phyloP scores from a whole-genome alignment of 2,329 filamentous ascomycete genomes.

The Exophiala mesophila region DNA sequence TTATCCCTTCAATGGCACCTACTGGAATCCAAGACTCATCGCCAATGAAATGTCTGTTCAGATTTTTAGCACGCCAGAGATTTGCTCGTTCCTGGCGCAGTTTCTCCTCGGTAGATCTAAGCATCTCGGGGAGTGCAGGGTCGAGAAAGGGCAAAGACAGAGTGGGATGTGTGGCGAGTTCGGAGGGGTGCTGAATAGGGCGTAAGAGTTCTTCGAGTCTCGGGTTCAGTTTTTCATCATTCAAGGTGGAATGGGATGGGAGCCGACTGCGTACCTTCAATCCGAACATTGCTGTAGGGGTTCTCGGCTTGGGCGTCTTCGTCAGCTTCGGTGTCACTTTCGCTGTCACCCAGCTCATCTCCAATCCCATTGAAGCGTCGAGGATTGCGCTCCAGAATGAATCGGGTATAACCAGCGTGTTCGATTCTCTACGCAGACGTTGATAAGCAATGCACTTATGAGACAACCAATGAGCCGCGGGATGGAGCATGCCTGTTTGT shows the following conservation, averaged over 20 bases:
- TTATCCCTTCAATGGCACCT: slow-evolving; percentile 47
- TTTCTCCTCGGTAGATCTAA: slow-evolving; percentile 51
- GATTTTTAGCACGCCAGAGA: slow-evolving; percentile 53
- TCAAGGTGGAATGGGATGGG: no score
- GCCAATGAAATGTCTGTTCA: slow-evolving; percentile 56
- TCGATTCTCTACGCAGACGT: slow-evolving; percentile 58
- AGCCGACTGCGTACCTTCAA: slow-evolving; percentile 47
- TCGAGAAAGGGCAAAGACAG: slow-evolving; percentile 56
- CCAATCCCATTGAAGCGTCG: slow-evolving; percentile 60
- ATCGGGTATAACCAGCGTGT: slow-evolving; percentile 58
- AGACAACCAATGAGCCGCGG: neutral
- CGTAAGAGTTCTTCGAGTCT: slow-evolving; percentile 53
- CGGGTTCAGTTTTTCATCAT: neutral
- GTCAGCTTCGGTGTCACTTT: slow-evolving; percentile 55
- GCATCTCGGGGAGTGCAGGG: slow-evolving; percentile 54
- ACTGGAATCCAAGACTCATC: slow-evolving; percentile 57
- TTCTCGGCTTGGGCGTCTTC: slow-evolving; percentile 56
- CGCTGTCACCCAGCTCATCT: slow-evolving; percentile 55
- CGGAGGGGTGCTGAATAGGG: slow-evolving; percentile 58
- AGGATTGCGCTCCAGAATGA: slow-evolving; percentile 56
- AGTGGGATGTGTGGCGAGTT: slow-evolving; percentile 56
- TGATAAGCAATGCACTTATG: slow-evolving; percentile 13
- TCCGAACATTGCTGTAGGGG: slow-evolving; percentile 53
- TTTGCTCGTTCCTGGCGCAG: slow-evolving; percentile 53
- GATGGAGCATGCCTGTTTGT: slow-evolving; percentile 60